Evolutionary conservation across 495 filamentous ascomycete genomes (phyloP).

Genomic region (Astrothelium subdiscretum): DNA sequence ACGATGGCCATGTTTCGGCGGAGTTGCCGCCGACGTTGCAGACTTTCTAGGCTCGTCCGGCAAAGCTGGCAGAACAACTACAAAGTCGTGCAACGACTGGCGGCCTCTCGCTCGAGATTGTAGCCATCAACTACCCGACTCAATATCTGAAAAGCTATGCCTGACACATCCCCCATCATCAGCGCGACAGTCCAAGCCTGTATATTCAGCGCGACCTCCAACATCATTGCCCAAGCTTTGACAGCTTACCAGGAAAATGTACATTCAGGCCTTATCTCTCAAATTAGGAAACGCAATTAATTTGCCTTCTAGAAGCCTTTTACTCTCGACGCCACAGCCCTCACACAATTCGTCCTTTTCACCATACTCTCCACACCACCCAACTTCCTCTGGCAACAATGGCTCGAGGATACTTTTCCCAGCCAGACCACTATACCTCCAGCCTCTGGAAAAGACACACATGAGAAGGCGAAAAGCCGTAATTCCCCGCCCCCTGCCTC

Average conservation of each 20-base stretch:
- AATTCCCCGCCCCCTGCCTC: too few species aligned
- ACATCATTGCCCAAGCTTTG: conserved; percentile 70
- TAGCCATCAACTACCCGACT: background rate
- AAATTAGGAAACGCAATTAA: conserved; percentile 17
- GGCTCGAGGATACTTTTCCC: conserved; percentile 44
- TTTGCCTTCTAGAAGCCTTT: conserved; percentile 35
- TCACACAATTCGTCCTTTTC: conserved; percentile 73
- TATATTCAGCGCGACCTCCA: conserved; percentile 61
- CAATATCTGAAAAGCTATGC: background rate
- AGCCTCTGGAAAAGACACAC: conserved; percentile 6
- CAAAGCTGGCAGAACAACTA: too few species aligned
- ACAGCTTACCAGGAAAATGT: conserved; percentile 56
- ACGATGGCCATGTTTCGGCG: too few species aligned
- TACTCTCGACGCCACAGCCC: conserved; percentile 45
- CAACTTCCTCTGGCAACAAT: conserved; percentile 76
- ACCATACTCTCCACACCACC: conserved; percentile 64
- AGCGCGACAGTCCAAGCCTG: conserved; percentile 23
- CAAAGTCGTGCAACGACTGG: too few species aligned
- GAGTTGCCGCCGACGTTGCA: too few species aligned
- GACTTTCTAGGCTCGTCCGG: too few species aligned
- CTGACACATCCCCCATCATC: conserved; percentile 5
- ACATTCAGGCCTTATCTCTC: conserved; percentile 25
- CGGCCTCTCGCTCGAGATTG: too few species aligned
- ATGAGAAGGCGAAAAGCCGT: too few species aligned
- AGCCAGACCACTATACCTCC: conserved; percentile 23